Percentiles rank a stretch among this genome's conserved stretches.
phyloP scores from a whole-genome alignment of 148 eudicot species.

The Heliamphora exappendiculata region DNA sequence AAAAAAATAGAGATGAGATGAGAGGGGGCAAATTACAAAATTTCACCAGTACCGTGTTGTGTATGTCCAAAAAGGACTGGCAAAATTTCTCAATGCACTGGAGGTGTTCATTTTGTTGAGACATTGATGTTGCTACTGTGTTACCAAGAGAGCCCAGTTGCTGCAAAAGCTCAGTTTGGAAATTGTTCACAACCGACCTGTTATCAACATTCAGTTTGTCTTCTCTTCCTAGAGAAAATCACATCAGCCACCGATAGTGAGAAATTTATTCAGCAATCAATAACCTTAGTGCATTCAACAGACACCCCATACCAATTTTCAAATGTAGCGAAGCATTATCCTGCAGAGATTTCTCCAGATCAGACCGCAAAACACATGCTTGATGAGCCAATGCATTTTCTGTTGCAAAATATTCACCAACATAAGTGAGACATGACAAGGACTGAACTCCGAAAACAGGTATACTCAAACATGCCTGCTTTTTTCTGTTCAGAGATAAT shows the following conservation, averaged over 20 bases:
- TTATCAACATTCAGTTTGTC: conserved; percentile 71
- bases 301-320: conserved; percentile 51
- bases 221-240: conserved; percentile 57
- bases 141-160: conserved; percentile 53
- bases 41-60: conserved; percentile 50
- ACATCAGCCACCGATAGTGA: conserved; percentile 8
- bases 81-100: conserved; percentile 62
- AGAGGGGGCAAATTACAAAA: not conserved
- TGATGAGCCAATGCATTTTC: conserved; percentile 78
- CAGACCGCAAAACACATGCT: conserved; percentile 66
- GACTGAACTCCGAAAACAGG: too few species aligned
- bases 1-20: not conserved
- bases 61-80: conserved; percentile 52
- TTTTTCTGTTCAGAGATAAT: conserved; percentile 46
- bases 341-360: conserved; percentile 73
- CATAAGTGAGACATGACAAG: too few species aligned
- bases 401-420: conserved; percentile 16
- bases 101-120: conserved; percentile 66
- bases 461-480: conserved; percentile 35
- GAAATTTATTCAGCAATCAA: not conserved
- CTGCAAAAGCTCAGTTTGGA: conserved; percentile 54
- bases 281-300: not conserved
- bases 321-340: conserved; percentile 54
- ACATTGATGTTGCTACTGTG: conserved; percentile 49
- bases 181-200: conserved; percentile 61